phyloP scores from a whole-genome alignment of 2,329 filamentous ascomycete genomes.

The Hysterium pulicare region DNA sequence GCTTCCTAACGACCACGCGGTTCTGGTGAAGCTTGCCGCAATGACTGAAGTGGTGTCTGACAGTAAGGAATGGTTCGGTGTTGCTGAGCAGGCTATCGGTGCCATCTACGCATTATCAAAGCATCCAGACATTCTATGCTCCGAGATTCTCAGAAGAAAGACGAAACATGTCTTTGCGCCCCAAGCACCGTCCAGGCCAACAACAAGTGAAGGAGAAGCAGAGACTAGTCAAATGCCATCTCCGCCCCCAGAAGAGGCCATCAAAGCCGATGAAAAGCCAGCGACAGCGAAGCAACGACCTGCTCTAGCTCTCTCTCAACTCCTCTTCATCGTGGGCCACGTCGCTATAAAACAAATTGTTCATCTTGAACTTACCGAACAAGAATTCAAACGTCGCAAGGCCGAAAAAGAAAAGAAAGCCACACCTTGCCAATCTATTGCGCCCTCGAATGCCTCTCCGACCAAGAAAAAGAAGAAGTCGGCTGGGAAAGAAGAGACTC shows the following conservation, averaged over 20 bases:
- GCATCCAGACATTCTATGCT: conserved; percentile 89
- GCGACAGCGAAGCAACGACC: conserved; percentile 56
- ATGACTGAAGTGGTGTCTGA: conserved; percentile 84
- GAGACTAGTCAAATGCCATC: conserved; percentile 19
- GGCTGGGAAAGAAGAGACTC: conserved; percentile 41
- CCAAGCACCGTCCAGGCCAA: conserved; percentile 40
- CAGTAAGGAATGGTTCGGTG: conserved; percentile 89
- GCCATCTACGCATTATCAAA: conserved; percentile 93
- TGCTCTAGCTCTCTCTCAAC: conserved; percentile 76
- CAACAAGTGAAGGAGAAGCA: conserved; percentile 29
- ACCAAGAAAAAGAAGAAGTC: conserved; percentile 43
- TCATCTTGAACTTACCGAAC: conserved; percentile 92
- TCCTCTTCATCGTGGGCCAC: conserved; percentile 93
- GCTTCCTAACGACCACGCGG: conserved; percentile 86
- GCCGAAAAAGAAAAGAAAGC: conserved; percentile 75
- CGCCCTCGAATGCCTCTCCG: conserved; percentile 27
- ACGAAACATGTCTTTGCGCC: conserved; percentile 75
- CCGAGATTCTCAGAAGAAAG: conserved; percentile 83
- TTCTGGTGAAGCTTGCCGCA: conserved; percentile 73
- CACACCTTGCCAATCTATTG: conserved; percentile 31
- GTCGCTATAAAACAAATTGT: conserved; percentile 99
- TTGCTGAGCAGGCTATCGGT: conserved; percentile 92
- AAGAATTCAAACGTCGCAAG: conserved; percentile 96
- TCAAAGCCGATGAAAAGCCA: conserved; percentile 24
- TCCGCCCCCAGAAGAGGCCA: conserved; percentile 18